These are phyloP conservation scores for Przewalskia tangutica DNA, from an alignment of 257 asterid species.

Conservation along the genomic window DNA sequence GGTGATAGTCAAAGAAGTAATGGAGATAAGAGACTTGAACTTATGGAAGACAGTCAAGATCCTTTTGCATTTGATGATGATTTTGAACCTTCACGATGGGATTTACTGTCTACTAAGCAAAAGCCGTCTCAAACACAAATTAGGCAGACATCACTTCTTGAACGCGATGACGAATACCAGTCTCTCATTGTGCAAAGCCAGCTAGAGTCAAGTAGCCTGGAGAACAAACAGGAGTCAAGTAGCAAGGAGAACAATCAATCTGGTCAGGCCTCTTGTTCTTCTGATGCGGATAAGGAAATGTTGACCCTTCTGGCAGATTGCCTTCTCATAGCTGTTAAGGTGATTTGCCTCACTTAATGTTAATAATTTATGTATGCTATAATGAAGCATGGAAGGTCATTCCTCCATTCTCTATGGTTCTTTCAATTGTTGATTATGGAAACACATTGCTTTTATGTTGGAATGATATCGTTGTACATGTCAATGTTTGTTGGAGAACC, in stretches of 20 bases:
- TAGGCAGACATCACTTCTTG: conserved; percentile 16
- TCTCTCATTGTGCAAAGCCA: conserved; percentile 25
- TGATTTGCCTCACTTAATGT: conserved; percentile 9
- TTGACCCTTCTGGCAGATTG: conserved; percentile 60
- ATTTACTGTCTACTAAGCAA: conserved; percentile 44
- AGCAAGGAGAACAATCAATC: conserved; percentile 18
- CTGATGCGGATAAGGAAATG: conserved; percentile 27
- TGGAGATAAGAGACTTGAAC: conserved; percentile 17
- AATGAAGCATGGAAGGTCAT: background rate
- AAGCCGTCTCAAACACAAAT: conserved; percentile 21
- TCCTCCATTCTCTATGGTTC: background rate
- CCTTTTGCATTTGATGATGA: conserved; percentile 75
- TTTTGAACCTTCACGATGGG: conserved; percentile 74
- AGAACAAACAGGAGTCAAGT: conserved; percentile 26
- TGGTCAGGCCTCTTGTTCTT: conserved; percentile 42
- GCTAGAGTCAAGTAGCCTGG: conserved; percentile 30
- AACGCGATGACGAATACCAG: conserved; percentile 17
- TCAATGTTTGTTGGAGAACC: background rate
- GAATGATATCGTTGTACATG: background rate
- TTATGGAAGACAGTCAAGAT: conserved; percentile 43
- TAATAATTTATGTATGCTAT: background rate
- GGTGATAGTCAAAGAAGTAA: conserved; percentile 17
- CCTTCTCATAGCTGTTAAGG: conserved; percentile 71
- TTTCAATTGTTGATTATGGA: background rate
- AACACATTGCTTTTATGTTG: background rate